phyloP scores from a whole-genome alignment of 2,329 filamentous ascomycete genomes.

The Diaporthe sp. region DNA sequence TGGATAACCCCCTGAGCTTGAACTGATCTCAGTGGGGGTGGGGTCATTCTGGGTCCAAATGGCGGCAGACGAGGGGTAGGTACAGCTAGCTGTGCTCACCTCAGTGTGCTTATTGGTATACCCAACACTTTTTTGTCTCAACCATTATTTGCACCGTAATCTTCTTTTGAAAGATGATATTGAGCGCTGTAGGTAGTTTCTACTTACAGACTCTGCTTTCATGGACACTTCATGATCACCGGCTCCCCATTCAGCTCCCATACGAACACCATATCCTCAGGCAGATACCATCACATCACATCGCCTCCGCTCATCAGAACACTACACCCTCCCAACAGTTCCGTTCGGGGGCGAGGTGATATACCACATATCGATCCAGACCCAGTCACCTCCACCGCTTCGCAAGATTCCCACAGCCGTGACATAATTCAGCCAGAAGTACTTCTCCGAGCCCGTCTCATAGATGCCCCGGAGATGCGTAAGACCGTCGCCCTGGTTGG shows the following conservation, averaged over 20 bases:
- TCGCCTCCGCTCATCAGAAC: no score
- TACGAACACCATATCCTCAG: no score
- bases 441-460: constrained; percentile 48
- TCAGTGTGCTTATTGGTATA: not conserved
- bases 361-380: constrained; percentile 50
- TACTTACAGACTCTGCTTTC: not conserved
- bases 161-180: not conserved
- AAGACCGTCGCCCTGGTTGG: constrained; percentile 45
- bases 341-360: constrained; percentile 38
- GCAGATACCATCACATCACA: not conserved
- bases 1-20: not conserved
- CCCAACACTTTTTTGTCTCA: constrained; percentile 10
- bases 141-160: not conserved
- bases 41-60: constrained; percentile 14
- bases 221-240: not conserved
- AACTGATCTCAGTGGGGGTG: not conserved
- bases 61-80: not conserved
- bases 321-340: not conserved
- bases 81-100: not conserved
- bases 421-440: constrained; percentile 52
- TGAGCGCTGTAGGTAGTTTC: not conserved
- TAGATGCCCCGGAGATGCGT: constrained; percentile 47
- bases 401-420: constrained; percentile 48
- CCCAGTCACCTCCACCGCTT: constrained; percentile 35
- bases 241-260: not conserved